phyloP scores from a whole-genome alignment of 495 filamentous ascomycete genomes.

The Platismatia glauca region DNA sequence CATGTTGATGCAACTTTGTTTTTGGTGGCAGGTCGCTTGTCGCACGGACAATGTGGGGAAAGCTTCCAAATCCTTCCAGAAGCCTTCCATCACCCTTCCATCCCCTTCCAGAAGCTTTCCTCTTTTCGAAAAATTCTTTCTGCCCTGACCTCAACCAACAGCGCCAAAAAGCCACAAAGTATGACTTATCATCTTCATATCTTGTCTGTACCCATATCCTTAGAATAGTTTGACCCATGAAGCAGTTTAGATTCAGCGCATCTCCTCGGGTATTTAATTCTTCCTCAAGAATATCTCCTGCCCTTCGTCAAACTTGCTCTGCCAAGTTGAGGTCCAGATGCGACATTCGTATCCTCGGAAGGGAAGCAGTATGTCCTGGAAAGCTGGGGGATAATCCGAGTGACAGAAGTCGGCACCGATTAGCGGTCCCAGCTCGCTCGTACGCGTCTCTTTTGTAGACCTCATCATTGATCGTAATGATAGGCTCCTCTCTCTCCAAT shows the following conservation, averaged over 20 bases:
- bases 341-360: background rate
- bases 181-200: background rate
- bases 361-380: background rate
- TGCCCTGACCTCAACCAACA: background rate
- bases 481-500: too few relatives aligned
- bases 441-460: too few relatives aligned
- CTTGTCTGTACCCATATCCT: background rate
- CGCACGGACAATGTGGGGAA: constrained; percentile 20
- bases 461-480: too few relatives aligned
- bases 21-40: constrained; percentile 13
- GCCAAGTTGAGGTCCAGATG: background rate
- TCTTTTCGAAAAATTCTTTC: background rate
- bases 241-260: background rate
- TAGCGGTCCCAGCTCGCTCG: too few relatives aligned
- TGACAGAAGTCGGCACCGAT: background rate
- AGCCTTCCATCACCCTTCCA: constrained; percentile 14
- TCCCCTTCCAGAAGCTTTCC: constrained; percentile 17
- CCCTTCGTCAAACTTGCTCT: background rate
- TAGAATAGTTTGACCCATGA: background rate
- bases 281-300: background rate
- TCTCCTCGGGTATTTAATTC: background rate
- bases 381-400: background rate
- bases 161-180: background rate
- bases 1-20: constrained; percentile 11
- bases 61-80: constrained; percentile 21